Conservation (phyloP, 2,329 filamentous ascomycete species). For the Fusarium buxicola region DNA sequence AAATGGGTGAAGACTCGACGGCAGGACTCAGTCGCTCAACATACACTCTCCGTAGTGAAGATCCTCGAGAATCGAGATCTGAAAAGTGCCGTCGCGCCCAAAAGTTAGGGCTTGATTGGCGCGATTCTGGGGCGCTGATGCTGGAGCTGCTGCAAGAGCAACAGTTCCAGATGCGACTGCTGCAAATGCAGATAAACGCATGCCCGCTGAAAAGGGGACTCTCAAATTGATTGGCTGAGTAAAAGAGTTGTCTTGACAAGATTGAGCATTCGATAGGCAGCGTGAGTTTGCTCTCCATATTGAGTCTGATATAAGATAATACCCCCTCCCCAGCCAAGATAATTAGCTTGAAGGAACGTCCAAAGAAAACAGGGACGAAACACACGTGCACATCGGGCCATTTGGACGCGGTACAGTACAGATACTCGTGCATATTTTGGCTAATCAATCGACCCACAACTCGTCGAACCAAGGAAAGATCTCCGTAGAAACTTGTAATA, state of each 20-base stretch:
- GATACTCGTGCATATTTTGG: too few relatives aligned
- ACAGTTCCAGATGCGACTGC: background rate
- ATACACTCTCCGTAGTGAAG: constrained; percentile 77
- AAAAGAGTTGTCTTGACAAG: background rate
- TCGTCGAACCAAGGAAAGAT: too few relatives aligned
- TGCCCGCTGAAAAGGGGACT: background rate
- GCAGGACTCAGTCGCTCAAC: constrained; percentile 12
- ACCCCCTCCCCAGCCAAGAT: background rate
- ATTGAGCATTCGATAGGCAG: background rate
- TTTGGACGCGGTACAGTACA: too few relatives aligned
- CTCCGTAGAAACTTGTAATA: too few relatives aligned
- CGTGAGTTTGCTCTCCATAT: background rate
- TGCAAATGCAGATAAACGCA: background rate
- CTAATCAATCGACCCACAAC: too few relatives aligned
- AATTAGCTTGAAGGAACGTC: background rate
- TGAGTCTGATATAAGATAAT: background rate
- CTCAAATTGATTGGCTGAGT: background rate
- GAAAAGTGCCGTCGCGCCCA: constrained; percentile 59
- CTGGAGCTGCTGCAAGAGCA: background rate
- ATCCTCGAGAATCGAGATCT: constrained; percentile 73
- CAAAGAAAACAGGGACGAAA: background rate
- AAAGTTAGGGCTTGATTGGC: constrained; percentile 48
- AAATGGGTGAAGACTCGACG: background rate
- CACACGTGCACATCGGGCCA: background rate
- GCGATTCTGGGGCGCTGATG: background rate